Conservation (phyloP, 371 early-diverging fungal species). For the Mucor piriformis region DNA sequence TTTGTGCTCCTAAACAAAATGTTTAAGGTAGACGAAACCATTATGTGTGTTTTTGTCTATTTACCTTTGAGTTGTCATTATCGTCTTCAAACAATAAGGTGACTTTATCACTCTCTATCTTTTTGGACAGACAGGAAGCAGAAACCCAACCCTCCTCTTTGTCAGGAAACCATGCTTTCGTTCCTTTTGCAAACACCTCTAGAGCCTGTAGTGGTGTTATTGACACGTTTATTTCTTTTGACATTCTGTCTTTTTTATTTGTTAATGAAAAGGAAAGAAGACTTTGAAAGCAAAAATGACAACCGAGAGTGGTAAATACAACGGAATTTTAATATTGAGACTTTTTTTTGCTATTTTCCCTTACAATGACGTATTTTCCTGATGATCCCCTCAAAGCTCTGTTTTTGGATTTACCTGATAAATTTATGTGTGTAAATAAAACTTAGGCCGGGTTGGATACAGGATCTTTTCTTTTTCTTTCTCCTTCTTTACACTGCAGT, state of each 20-base stretch:
- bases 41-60: neutral
- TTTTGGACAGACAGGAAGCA: slow-evolving; percentile 61
- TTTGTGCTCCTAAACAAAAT: slow-evolving; percentile 59
- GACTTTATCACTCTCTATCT: slow-evolving; percentile 54
- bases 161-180: slow-evolving; percentile 89
- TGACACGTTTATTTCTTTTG: neutral
- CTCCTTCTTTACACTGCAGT: neutral
- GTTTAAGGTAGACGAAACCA: neutral
- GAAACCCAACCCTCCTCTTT: slow-evolving; percentile 85
- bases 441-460: no score
- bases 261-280: neutral
- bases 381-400: no score
- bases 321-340: slow-evolving; percentile 1
- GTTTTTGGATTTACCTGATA: no score
- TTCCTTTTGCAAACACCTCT: slow-evolving; percentile 68
- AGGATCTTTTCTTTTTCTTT: no score
- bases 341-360: neutral
- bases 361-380: neutral
- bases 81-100: slow-evolving; percentile 65
- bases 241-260: neutral
- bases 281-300: neutral
- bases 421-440: no score
- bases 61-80: slow-evolving; percentile 52
- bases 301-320: slow-evolving; percentile 7
- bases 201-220: slow-evolving; percentile 24